Evolutionary conservation across 2,329 filamentous ascomycete species (phyloP).

Genomic region (Chaetomiaceae sp.): DNA sequence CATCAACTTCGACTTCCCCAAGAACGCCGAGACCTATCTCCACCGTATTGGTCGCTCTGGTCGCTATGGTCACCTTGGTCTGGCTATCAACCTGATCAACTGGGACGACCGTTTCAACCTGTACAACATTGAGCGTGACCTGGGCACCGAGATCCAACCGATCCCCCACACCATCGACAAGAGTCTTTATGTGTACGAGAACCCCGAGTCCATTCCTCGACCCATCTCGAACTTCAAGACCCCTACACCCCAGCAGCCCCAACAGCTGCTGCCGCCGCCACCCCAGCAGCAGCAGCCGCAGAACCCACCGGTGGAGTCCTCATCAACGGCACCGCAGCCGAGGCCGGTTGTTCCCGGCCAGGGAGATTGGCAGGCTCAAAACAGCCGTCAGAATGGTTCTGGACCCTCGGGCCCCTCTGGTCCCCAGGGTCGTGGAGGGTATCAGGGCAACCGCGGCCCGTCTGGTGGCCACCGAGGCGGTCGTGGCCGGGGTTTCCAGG

Average conservation of each 20-base stretch:
- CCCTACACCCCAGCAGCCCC: conserved; percentile 15
- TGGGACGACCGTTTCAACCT: conserved; percentile 99
- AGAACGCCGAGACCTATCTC: conserved; percentile 98
- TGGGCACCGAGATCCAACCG: conserved; percentile 96
- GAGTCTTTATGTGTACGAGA: conserved; percentile 96
- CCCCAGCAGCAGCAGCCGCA: conserved; percentile 13
- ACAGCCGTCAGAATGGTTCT: conserved; percentile 34
- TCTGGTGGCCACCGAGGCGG: conserved; percentile 34
- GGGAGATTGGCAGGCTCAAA: conserved; percentile 41
- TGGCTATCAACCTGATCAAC: conserved; percentile 98
- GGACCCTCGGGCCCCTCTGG: conserved; percentile 15
- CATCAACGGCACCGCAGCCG: conserved; percentile 11
- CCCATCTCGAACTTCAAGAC: conserved; percentile 55
- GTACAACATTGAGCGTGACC: conserved; percentile 96
- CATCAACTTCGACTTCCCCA: conserved; percentile 99
- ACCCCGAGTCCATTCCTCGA: conserved; percentile 88
- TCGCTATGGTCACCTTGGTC: conserved; percentile 91
- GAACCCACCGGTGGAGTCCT: conserved; percentile 13
- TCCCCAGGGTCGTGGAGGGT: conserved; percentile 33
- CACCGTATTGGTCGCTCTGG: conserved; percentile 97
- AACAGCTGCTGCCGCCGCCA: conserved; percentile 6
- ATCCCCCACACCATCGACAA: conserved; percentile 95
- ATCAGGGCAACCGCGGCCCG: conserved; percentile 36
- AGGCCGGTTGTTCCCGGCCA: conserved; percentile 21
- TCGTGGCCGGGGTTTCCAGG: conserved; percentile 27